Base-by-base conservation (phyloP, 108 stramenopile species). In the Cyclotella baltica region DNA sequence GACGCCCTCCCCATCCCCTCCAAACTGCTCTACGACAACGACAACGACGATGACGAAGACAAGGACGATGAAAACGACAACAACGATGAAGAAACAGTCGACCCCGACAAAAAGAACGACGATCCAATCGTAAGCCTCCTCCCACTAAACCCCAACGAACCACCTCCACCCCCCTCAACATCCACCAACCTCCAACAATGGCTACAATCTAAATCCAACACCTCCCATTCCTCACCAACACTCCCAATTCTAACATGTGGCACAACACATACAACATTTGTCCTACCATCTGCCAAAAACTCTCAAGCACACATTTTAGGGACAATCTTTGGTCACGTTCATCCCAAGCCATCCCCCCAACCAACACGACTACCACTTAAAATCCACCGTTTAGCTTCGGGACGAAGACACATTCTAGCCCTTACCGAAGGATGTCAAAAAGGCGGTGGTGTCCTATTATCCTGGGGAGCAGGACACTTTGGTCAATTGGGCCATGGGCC, bases 391-490 rank as follows among this genome's bases (percentile, higher is more conserved):
- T 27, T 85, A 10, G 40, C 84, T 35, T 72, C 71, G 52, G 84
- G 84, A 19, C 67, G 84, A 61, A 43, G 84, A 59, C 84, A 85
- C 70, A 80, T 85, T 6, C 27, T 85, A 55, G 84, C 84, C 9
- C 52, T 85, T 43, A 72, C 80, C 13, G 84, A 85, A 53, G 81
- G 81, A 11, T 22, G 64, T n/a, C 11, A 29, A 13, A 47, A 47
- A 53, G n/a, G 5, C 18, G 31, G 33, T 19, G 62, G 61, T 4
- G 35, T 89, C 4, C 89, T 93, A 18, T 70, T 88, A 51, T 83
- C 85, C 58, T 95, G 92, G 92, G 94, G 94, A 4, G 91, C 92
- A 13, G 94, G 94, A 34, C 92, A 95, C 73, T 95, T 95, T 87
- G 94, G 94, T 29, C 94, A 95, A 73, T 57, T 95, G 52, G 94